Evolutionary conservation across 768 basidiomycete species (phyloP), one percentile per base, ranked within the genome.

Genomic region (Serendipita indica): DNA sequence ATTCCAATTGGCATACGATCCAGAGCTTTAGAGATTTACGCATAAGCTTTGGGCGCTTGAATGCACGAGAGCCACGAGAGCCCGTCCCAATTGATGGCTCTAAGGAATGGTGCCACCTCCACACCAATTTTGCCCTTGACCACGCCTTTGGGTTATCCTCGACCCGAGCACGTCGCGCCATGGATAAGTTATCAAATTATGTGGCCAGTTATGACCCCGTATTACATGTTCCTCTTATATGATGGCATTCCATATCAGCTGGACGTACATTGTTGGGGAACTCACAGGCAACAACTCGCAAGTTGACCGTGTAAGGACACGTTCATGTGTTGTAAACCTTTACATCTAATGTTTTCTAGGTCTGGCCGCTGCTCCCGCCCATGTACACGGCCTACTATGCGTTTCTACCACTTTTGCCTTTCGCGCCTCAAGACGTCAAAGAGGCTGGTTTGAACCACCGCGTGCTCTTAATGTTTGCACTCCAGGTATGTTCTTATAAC

Each of bases 381-480:
- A 75, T 93, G 18, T 94, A 93, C 70, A 80, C 83, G 0, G 80
- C 82, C 0, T 89, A 89, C 67, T 90, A 81, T 67, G 84, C 91
- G 0, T 72, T 96, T 28, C 69, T 86, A 2, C 91, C 89, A 0
- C 70, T 84, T 4, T 73, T 77, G 71, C 75, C 76, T 14, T 69
- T 57, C 12, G 63, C 62, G 7, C 64, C 71, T 10, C 64, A 66
- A 3, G 54, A 73, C 7, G 63, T 68, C 6, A 60, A 63, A n/a
- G 77, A 76, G 7, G 84, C 73, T 52, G 89, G 84, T 60, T 83
- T 86, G 2, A 76, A 88, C 13, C 66, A 68, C 12, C 60, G 72
- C 33, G 83, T 87, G 0, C 62, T 83, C 2, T 69, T 93, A 58
- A 88, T 94, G 81, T 68, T 89, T n/a, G 73, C 65, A 1, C 69